phyloP scores from a whole-genome alignment of 768 basidiomycete species.

The Calocybe indica region DNA sequence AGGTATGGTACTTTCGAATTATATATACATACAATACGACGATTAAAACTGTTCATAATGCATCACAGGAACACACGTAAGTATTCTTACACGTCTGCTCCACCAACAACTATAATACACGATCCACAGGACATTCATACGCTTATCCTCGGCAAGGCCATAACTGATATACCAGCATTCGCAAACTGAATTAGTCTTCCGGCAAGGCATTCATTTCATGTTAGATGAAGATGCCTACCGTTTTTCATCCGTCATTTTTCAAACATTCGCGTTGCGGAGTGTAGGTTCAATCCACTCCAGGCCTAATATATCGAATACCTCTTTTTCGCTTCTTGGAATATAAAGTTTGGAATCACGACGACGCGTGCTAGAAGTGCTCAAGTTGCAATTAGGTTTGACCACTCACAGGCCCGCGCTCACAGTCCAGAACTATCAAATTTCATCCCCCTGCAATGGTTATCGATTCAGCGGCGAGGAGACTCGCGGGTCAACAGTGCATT shows the following conservation, averaged over 20 bases:
- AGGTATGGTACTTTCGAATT: constrained; percentile 36
- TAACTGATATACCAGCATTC: constrained; percentile 88
- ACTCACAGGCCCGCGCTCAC: constrained; percentile 30
- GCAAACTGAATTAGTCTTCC: constrained; percentile 34
- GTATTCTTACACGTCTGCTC: constrained; percentile 14
- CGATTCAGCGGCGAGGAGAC: constrained; percentile 1
- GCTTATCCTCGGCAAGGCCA: constrained; percentile 90
- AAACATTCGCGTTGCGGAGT: constrained; percentile 66
- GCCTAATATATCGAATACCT: constrained; percentile 67
- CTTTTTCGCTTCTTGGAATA: constrained; percentile 58
- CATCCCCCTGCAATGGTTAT: constrained; percentile 45
- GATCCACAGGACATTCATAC: constrained; percentile 69
- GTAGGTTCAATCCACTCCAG: constrained; percentile 67
- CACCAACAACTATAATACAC: constrained; percentile 9
- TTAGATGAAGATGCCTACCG: background rate
- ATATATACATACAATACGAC: background rate
- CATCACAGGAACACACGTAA: constrained; percentile 51
- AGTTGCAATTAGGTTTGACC: no score
- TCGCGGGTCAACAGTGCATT: background rate
- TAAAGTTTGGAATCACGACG: constrained; percentile 57
- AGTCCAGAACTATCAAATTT: constrained; percentile 84
- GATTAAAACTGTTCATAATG: no score
- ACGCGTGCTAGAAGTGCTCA: constrained; percentile 39
- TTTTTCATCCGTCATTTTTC: constrained; percentile 8
- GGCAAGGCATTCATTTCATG: background rate